These are phyloP conservation scores for Suillus fuscotomentosus DNA, from an alignment of 768 basidiomycete genomes.

Conservation along the genomic window DNA sequence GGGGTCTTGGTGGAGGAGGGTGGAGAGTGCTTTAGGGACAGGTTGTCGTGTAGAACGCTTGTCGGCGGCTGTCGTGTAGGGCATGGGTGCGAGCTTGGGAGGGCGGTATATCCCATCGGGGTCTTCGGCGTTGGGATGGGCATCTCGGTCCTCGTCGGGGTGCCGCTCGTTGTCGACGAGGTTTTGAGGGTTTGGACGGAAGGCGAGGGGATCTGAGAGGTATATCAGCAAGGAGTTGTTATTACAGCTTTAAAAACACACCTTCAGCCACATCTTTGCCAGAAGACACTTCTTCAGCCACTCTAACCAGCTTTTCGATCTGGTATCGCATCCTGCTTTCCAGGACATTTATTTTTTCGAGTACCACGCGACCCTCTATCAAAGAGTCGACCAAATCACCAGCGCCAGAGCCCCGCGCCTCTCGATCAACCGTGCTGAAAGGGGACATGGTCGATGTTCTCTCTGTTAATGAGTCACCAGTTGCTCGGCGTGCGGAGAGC, in stretches of 20 bases:
- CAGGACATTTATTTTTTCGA: slow-evolving; percentile 86
- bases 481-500: slow-evolving; percentile 63
- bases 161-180: slow-evolving; percentile 47
- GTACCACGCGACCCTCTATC: slow-evolving; percentile 74
- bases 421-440: slow-evolving; percentile 55
- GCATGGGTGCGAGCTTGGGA: slow-evolving; percentile 86
- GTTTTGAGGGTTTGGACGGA: slow-evolving; percentile 85
- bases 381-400: slow-evolving; percentile 81
- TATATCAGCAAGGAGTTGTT: neutral
- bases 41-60: slow-evolving; percentile 49
- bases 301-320: slow-evolving; percentile 87
- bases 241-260: slow-evolving; percentile 28
- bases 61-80: slow-evolving; percentile 65
- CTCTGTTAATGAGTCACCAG: slow-evolving; percentile 59
- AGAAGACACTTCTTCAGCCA: slow-evolving; percentile 61
- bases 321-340: slow-evolving; percentile 92
- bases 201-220: slow-evolving; percentile 79
- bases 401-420: slow-evolving; percentile 49
- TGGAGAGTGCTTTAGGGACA: slow-evolving; percentile 61
- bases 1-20: slow-evolving; percentile 50
- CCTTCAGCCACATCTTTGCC: slow-evolving; percentile 54
- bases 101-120: slow-evolving; percentile 72
- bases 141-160: slow-evolving; percentile 27
- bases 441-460: slow-evolving; percentile 48
- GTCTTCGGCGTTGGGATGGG: slow-evolving; percentile 12